Percentiles rank a stretch among this genome's conserved stretches.
phyloP scores from a whole-genome alignment of 345 rosid species.

The Melaleuca alternifolia region DNA sequence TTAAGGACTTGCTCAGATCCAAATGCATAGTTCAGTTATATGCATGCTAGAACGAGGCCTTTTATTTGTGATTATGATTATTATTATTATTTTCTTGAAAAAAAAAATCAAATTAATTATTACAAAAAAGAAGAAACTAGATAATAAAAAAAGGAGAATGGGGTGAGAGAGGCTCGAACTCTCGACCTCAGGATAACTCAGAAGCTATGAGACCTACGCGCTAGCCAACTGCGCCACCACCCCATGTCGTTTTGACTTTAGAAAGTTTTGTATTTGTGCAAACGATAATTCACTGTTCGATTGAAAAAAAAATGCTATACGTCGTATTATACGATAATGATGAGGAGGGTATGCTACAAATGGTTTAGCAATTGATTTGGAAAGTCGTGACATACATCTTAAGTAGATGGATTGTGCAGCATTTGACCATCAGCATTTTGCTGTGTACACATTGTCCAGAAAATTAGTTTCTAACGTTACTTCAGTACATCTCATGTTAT shows the following conservation, averaged over 20 bases:
- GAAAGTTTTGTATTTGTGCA: no score
- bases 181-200: conserved; percentile 94
- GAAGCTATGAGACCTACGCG: conserved; percentile 91
- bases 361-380: neutral
- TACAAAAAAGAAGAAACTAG: neutral
- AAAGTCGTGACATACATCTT: neutral
- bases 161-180: conserved; percentile 94
- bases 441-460: neutral
- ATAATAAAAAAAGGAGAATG: neutral
- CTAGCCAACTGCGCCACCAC: conserved; percentile 99
- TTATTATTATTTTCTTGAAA: neutral
- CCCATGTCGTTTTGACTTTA: neutral
- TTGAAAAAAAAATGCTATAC: no score
- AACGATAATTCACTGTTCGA: no score
- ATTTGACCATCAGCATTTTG: fast-evolving
- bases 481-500: fast-evolving
- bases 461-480: neutral
- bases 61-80: neutral
- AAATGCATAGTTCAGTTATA: neutral
- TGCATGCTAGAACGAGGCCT: neutral
- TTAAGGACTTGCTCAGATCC: no score
- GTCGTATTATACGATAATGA: neutral
- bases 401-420: neutral
- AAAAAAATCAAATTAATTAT: neutral
- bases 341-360: neutral